Base-by-base conservation (phyloP, 208 protist genomes). In the Kentomonas sorsogonicus region DNA sequence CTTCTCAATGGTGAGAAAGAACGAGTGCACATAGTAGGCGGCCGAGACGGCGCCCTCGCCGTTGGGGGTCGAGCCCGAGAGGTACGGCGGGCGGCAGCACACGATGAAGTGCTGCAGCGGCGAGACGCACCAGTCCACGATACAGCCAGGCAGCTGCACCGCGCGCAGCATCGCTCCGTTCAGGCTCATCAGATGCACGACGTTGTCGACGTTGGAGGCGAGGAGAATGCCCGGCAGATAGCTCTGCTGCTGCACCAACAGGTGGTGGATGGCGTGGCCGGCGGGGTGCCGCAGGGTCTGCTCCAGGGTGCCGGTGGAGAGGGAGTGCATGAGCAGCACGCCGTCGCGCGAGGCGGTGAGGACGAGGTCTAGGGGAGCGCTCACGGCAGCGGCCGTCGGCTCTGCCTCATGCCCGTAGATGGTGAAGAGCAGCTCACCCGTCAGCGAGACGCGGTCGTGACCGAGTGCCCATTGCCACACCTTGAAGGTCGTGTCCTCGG, bases 401-500 rank as follows among this genome's bases (percentile, higher is more conserved):
- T 82, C 77, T 52, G 88, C 85, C 50, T 94, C 83, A 68, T 96
- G 91, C 36, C 80, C 80, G 60, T 82, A 80, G 5, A 96, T 81
- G 20, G 74, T 82, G 59, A 91, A 94, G 33, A 83, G 56, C n/a
- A 86, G 39, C 23, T 77, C 52, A 40, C 86, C 77, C 34, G 74
- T 62, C 20, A 91, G 67, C 26, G 79, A 53, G 23, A 79, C 36
- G 29, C 74, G 64, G 60, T 82, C 91, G 22, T 56, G 68, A n/a
- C n/a, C n/a, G n/a, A n/a, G n/a, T n/a, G n/a, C n/a, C n/a, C n/a
- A n/a, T n/a, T n/a, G n/a, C 88, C 89, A 97, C 16, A 97, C 79
- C 53, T 89, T 77, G 60, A 94, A 94, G 10, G 89, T 97, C 0
- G 92, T 95, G 65, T 97, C 92, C 77, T 90, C 77, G 9, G 81